Percentiles rank a stretch among this genome's conserved stretches.
Conservation (phyloP, 129 eudicot species). For the Solidago caesia region DNA sequence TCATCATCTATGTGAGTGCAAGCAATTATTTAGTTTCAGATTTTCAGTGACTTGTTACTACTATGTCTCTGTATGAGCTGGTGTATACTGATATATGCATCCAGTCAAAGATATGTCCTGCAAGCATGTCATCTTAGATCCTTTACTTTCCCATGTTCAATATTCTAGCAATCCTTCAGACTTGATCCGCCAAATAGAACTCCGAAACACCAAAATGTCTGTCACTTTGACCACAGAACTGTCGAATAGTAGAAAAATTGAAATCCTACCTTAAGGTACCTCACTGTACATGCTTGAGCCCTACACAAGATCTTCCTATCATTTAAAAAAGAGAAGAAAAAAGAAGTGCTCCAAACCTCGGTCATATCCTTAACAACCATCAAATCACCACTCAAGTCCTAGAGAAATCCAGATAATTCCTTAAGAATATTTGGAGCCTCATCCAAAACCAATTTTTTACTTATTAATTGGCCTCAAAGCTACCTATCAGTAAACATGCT, state of each 20-base stretch:
- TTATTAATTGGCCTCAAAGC: slow-evolving; percentile 1
- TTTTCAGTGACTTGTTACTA: not conserved
- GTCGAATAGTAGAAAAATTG: not conserved
- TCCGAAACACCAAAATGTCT: not conserved
- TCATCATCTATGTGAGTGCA: not conserved
- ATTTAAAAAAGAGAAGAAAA: not conserved
- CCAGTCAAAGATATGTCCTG: slow-evolving; percentile 5
- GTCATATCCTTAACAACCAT: not conserved
- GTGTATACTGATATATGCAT: not conserved
- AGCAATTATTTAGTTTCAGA: not conserved
- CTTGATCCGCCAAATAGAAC: slow-evolving; percentile 2
- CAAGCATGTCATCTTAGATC: slow-evolving; percentile 16
- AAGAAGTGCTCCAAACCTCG: not conserved
- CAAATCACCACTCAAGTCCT: slow-evolving; percentile 4
- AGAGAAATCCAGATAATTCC: not conserved
- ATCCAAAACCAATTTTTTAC: slow-evolving; percentile 8
- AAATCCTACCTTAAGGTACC: not conserved
- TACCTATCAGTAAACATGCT: slow-evolving; percentile 8
- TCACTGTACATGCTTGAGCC: not conserved
- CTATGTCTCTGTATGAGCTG: not conserved
- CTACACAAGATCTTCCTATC: too few relatives aligned
- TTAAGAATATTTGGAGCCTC: too few relatives aligned
- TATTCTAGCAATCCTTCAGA: slow-evolving; percentile 11
- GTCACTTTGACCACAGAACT: not conserved
- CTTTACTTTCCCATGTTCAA: not conserved